Percentiles rank a stretch among this genome's conserved stretches.
Evolutionary conservation across 768 basidiomycete species (phyloP).

Genomic region (Hemileccinum impolitum): DNA sequence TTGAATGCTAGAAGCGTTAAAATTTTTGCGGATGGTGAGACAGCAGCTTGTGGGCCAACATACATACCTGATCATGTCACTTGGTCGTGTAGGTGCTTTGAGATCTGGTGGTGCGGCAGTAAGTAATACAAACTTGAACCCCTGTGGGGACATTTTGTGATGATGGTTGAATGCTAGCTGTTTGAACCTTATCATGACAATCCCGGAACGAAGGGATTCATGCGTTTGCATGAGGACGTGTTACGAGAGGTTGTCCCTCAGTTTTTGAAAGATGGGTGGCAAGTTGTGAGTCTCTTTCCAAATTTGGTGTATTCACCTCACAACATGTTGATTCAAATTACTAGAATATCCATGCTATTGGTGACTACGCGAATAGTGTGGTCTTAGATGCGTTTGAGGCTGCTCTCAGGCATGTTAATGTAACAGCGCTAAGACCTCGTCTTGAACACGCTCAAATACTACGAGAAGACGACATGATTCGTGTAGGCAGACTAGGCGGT

Average conservation of each 20-base stretch:
- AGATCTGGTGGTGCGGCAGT: slow-evolving; percentile 90
- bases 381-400: slow-evolving; percentile 82
- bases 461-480: slow-evolving; percentile 66
- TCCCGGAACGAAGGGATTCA: slow-evolving; percentile 69
- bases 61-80: not conserved
- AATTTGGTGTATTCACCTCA: not conserved
- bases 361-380: slow-evolving; percentile 82
- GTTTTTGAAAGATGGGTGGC: slow-evolving; percentile 82
- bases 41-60: not conserved
- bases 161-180: slow-evolving; percentile 41
- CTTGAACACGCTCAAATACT: slow-evolving; percentile 93
- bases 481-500: slow-evolving; percentile 81
- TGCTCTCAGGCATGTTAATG: slow-evolving; percentile 56
- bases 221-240: slow-evolving; percentile 64
- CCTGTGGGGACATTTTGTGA: not conserved
- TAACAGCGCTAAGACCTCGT: slow-evolving; percentile 67
- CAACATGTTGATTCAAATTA: not conserved
- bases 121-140: slow-evolving; percentile 18
- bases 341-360: slow-evolving; percentile 85
- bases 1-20: slow-evolving; percentile 68
- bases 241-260: slow-evolving; percentile 61
- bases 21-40: slow-evolving; percentile 60
- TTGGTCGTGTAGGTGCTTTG: slow-evolving; percentile 61
- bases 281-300: slow-evolving; percentile 60
- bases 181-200: slow-evolving; percentile 82